Conservation (phyloP, 1,284 basidiomycete species). For the Pyrrhoderma noxium region DNA sequence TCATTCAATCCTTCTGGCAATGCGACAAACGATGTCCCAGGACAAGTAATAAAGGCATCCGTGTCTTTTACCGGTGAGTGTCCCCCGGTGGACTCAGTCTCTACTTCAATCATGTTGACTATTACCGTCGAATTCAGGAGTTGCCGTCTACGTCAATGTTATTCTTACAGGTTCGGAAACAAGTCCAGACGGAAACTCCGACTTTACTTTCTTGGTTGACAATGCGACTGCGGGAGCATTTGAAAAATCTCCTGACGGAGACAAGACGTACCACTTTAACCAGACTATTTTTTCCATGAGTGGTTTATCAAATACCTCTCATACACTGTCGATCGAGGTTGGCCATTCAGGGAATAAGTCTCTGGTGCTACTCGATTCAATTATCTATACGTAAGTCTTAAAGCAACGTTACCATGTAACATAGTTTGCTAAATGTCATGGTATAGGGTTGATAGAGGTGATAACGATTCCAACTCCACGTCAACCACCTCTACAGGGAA, state of each 20-base stretch:
- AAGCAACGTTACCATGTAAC: neutral
- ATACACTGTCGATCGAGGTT: slow-evolving; percentile 7
- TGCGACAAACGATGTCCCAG: neutral
- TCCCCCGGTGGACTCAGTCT: neutral
- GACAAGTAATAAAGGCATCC: slow-evolving; percentile 5
- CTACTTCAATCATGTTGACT: neutral
- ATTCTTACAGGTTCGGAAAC: slow-evolving; percentile 11
- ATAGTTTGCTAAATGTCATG: neutral
- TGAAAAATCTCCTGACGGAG: neutral
- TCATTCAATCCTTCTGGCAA: slow-evolving; percentile 1
- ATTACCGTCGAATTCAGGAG: neutral
- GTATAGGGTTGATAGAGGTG: no score
- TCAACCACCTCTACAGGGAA: no score
- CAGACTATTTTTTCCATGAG: slow-evolving; percentile 4
- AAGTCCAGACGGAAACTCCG: slow-evolving; percentile 4
- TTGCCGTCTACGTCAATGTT: slow-evolving; percentile 7
- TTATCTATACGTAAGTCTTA: slow-evolving; percentile 15
- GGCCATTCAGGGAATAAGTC: neutral
- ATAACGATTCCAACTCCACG: no score
- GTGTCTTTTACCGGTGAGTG: slow-evolving; percentile 10
- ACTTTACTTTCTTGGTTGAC: slow-evolving; percentile 12
- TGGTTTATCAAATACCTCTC: slow-evolving; percentile 1
- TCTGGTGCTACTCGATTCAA: slow-evolving; percentile 9
- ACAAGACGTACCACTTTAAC: slow-evolving; percentile 4
- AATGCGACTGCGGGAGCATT: neutral